Base-by-base conservation (phyloP, 768 basidiomycete species). In the Galerina sulciceps region DNA sequence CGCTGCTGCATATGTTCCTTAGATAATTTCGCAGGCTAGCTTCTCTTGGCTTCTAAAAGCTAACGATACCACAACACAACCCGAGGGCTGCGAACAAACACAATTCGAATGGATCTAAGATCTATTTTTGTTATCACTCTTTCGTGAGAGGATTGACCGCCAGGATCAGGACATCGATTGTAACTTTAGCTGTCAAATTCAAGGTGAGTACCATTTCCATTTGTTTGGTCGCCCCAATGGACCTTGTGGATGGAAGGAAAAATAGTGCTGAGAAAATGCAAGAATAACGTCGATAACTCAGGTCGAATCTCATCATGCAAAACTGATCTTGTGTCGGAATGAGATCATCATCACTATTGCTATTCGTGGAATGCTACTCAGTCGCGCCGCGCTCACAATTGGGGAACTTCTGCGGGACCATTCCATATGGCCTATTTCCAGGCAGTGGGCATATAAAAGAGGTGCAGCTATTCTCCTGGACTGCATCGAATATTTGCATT, bases 81-180 rank as follows among this genome's bases (percentile, higher is more conserved):
- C 20, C 43, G 35, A 59, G 26, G 31, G 20, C 14, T 36, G 38
- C 23, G 43, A 43, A 54, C 23, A 36, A 17, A 57, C 31, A 26
- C 38, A 40, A 49, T 45, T 52, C 52, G 11, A 17, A 34, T 46
- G 35, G 31, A 35, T 50, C 26, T 49, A 9, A 14, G 38, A 17
- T 51, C 65, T 68, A 68, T 66, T 68, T 65, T 68, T 68, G 65
- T 65, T 67, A 62, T 68, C 67, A 57, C 46, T 20, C 43, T 20
- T 36, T 56, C 57, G 68, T 58, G 46, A 50, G 57, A 57, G 55
- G 44, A 53, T 47, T n/a, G 41, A 35, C 11, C 6, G 9, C 57
- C 55, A 51, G 61, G 46, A 51, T 36, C 46, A 44, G 14, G 45
- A 56, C 56, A 63, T 46, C 50, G 58, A 58, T 63, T 35, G 42